These are phyloP conservation scores for Cyamopsis tetragonoloba DNA, from an alignment of 306 rosid genomes.

Conservation along the genomic window DNA sequence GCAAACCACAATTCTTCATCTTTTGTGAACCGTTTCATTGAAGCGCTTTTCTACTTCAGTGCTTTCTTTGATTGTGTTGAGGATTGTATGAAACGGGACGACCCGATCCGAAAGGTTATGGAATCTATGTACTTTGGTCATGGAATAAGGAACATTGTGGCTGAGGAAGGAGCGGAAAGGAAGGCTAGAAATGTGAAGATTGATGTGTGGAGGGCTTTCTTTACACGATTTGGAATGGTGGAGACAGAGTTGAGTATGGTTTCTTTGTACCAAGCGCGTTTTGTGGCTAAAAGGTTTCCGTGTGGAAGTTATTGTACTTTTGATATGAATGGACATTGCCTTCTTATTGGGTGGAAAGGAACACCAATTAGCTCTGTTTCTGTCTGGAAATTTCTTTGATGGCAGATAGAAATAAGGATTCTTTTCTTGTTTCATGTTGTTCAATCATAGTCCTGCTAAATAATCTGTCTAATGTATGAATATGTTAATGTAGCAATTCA, in stretches of 20 bases:
- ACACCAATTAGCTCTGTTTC: constrained; percentile 59
- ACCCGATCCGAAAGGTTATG: constrained; percentile 26
- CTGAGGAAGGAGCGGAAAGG: constrained; percentile 57
- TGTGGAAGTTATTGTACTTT: constrained; percentile 41
- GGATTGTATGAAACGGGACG: constrained; percentile 39
- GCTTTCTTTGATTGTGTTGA: constrained; percentile 57
- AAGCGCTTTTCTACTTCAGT: constrained; percentile 55
- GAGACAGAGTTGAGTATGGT: constrained; percentile 51
- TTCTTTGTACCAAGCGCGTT: constrained; percentile 51
- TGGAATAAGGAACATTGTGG: constrained; percentile 52
- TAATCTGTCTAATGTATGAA: no score
- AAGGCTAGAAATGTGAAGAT: constrained; percentile 43
- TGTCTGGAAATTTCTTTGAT: constrained; percentile 53
- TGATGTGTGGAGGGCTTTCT: constrained; percentile 68
- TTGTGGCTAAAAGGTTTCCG: constrained; percentile 41
- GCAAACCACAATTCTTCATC: constrained; percentile 56
- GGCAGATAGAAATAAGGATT: not conserved
- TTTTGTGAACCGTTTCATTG: constrained; percentile 59
- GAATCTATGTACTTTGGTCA: constrained; percentile 47
- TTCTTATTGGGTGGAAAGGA: constrained; percentile 65
- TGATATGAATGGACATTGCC: constrained; percentile 39
- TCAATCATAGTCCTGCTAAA: no score
- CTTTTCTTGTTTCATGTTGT: not conserved
- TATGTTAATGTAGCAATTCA: not conserved
- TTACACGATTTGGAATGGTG: constrained; percentile 48